Evolutionary conservation across 345 rosid genomes (phyloP), one percentile per base, ranked within the genome.

Genomic region (Eucalyptus marginata): DNA sequence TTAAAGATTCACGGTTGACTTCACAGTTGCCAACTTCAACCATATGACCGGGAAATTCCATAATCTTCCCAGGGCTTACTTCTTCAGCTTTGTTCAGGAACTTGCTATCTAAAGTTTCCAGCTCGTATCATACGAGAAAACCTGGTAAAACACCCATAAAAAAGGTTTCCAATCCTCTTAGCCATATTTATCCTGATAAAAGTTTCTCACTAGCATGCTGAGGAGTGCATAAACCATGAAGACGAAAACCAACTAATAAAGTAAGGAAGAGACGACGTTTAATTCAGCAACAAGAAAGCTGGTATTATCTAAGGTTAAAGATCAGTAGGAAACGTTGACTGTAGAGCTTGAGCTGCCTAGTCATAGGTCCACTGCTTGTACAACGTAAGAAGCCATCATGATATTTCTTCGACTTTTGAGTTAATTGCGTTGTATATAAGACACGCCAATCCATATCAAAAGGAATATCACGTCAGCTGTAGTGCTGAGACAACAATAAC

Each of bases 351-450:
- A 94, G 93, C 96, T 95, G 95, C 90, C 93, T 92, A 85, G 92
- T 91, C 49, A 91, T 58, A 47, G 91, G 86, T 90, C 96, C 95
- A 88, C 87, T 49, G 58, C 24, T 40, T 59, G 90, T 54, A 84
- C 92, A 91, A 29, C 87, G 90, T 85, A 95, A 86, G 89, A 90
- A 93, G 84, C 97, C 96, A 89, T 95, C 96, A 85, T 94, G 95
- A 90, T 93, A 94, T 88, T 91, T 95, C 90, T 95, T 95, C 49
- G 92, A 92, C 89, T 93, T 94, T 81, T 94, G 95, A 88, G 94
- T 94, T 81, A 93, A n/a, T 56, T 93, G 95, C n/a, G 91, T 83
- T 36, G 97, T 94, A 83, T 93, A 93, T 88, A 95, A 54, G 87
- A 91, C 95, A 90, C 90, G 92, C 95, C 96, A 93, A 87, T 91